Base-by-base conservation (phyloP, 164 flowering plant genomes). In the Tetracentron sinense region DNA sequence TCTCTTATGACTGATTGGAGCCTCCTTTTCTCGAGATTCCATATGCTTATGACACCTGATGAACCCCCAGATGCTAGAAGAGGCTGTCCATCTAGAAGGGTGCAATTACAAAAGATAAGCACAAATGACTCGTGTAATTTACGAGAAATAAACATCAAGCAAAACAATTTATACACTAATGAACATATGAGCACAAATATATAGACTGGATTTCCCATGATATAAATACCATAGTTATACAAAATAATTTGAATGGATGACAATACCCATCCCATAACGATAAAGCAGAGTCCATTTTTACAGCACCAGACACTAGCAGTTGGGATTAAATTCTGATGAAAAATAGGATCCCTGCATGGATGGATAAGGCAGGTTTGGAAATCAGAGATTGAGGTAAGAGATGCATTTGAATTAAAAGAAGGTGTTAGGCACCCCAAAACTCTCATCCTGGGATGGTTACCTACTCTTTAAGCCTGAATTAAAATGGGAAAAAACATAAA, bases 11-110 rank as follows among this genome's bases (percentile, higher is more conserved):
- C 91, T 28, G 92, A 81, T 20, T 90, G 97, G 31, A 92, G 86
- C 77, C 86, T 88, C 75, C 82, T 76, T 70, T 92, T 95, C 72
- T 95, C 96, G 63, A 95, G 96, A 83, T 95, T 88, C 99, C 99
- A 95, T 66, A 95, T 81, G 78, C 90, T 92, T 77, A 92, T 87
- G 47, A 88, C 92, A 68, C 99, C 99, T 51, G 96, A 92, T 33
- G 98, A 86, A 75, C 89, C 91, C 33, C 99, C 99, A 52, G 99
- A 95, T 31, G 99, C 99, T 63, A 95, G 72, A 74, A 88, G 91
- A 50, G 98, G 99, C 65, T 81, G 94, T 28, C 97, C 99, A 80
- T 92, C 97, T 91, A 64, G 48, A 67, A 56, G 62, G 30, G 44
- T n/a, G 38, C 19, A 58, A 60, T 10, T 8, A 53, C 30, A 20